Percentiles rank a stretch among this genome's conserved stretches.
phyloP scores from a whole-genome alignment of 2,329 filamentous ascomycete species.

The Lecanicillium sp. region DNA sequence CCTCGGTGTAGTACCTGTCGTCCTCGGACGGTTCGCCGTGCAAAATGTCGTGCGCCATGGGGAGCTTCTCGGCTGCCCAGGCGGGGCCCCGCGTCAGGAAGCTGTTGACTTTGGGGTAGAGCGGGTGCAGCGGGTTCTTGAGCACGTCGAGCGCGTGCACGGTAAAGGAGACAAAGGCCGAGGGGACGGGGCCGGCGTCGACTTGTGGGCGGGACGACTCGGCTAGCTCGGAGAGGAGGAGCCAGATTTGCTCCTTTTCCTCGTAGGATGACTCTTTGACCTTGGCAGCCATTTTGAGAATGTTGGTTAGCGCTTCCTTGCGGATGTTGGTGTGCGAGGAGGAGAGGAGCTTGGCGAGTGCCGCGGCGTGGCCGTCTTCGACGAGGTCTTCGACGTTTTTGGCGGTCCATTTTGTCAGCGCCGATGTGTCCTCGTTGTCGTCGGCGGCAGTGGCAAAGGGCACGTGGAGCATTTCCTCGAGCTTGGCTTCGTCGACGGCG shows the following conservation, averaged over 20 bases:
- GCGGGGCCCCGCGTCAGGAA: slow-evolving; percentile 72
- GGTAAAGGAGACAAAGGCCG: slow-evolving; percentile 69
- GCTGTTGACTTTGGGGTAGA: slow-evolving; percentile 80
- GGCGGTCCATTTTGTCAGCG: slow-evolving; percentile 58
- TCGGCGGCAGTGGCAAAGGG: slow-evolving; percentile 32
- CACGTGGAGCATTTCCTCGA: slow-evolving; percentile 45
- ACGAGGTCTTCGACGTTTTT: slow-evolving; percentile 74
- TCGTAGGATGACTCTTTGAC: slow-evolving; percentile 62
- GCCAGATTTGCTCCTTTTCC: slow-evolving; percentile 70
- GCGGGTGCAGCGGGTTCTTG: slow-evolving; percentile 66
- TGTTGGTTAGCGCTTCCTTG: slow-evolving; percentile 64
- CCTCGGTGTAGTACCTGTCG: slow-evolving; percentile 64
- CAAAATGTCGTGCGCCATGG: slow-evolving; percentile 58
- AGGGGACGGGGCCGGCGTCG: slow-evolving; percentile 55
- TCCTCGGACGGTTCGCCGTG: slow-evolving; percentile 63
- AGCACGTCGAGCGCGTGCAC: slow-evolving; percentile 62
- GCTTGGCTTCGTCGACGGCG: slow-evolving; percentile 28
- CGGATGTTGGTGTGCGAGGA: slow-evolving; percentile 70
- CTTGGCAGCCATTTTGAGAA: slow-evolving; percentile 57
- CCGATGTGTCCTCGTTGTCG: slow-evolving; percentile 41
- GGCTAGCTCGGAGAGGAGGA: slow-evolving; percentile 70
- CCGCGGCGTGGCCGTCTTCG: slow-evolving; percentile 65
- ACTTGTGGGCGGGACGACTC: slow-evolving; percentile 60
- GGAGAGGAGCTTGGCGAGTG: slow-evolving; percentile 66
- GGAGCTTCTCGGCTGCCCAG: slow-evolving; percentile 68